Evolutionary conservation across 2,329 filamentous ascomycete genomes (phyloP).

Genomic region (Fusarium phyllophilum): DNA sequence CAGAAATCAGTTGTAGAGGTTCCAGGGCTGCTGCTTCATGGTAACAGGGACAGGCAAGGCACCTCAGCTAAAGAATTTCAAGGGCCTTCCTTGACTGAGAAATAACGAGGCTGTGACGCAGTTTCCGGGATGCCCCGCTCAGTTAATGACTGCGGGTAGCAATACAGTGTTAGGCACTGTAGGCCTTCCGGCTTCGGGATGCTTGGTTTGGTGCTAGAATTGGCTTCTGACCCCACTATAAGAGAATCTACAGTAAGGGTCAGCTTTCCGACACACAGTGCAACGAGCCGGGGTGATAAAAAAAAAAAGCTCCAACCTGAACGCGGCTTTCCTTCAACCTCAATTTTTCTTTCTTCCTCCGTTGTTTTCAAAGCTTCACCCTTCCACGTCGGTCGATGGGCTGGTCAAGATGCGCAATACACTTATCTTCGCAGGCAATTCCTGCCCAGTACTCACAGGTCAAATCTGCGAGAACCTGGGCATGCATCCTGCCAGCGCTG

Average conservation of each 20-base stretch:
- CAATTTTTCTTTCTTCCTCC: conserved; percentile 33
- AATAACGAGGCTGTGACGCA: conserved; percentile 18
- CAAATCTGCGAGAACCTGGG: conserved; percentile 76
- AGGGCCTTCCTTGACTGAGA: background rate
- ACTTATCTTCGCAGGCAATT: conserved; percentile 74
- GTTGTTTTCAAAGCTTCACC: conserved; percentile 38
- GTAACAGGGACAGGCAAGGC: background rate
- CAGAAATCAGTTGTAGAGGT: background rate
- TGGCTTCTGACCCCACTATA: background rate
- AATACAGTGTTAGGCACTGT: conserved; percentile 29
- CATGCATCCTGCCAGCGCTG: conserved; percentile 71
- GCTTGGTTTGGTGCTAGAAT: background rate
- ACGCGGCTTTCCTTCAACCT: conserved; percentile 35
- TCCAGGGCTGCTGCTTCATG: background rate
- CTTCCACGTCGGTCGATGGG: conserved; percentile 39
- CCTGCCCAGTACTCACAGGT: conserved; percentile 70
- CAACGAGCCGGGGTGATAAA: conserved; percentile 26
- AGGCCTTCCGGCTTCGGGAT: background rate
- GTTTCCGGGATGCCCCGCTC: conserved; percentile 41
- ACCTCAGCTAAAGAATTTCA: background rate
- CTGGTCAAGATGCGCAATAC: conserved; percentile 68
- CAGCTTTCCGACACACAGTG: conserved; percentile 8
- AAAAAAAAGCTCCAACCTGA: conserved; percentile 41
- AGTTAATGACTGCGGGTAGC: conserved; percentile 17
- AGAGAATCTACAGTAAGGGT: conserved; percentile 17